phyloP scores from a whole-genome alignment of 148 eudicot genomes.

The Spergularia marina region DNA sequence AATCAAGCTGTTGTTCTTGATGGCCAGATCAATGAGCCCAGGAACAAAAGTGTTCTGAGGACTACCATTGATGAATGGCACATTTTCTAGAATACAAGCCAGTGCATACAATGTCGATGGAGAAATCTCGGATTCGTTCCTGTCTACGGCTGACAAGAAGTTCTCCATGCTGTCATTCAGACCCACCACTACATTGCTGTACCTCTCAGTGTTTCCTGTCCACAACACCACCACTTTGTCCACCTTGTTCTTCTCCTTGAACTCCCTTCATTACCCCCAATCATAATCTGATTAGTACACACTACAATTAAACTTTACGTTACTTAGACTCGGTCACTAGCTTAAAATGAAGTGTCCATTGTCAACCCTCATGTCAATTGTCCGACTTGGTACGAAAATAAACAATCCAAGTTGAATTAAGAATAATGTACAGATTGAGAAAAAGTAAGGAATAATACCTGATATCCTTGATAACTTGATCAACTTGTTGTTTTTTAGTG shows the following conservation, averaged over 20 bases:
- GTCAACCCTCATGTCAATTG: not conserved
- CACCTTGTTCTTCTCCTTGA: constrained; percentile 87
- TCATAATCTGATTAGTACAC: not conserved
- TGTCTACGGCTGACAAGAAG: constrained; percentile 71
- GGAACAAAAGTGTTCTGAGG: constrained; percentile 99
- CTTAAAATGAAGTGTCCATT: not conserved
- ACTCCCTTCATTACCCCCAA: constrained; percentile 51
- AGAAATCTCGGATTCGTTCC: constrained; percentile 85
- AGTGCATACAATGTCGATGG: constrained; percentile 86
- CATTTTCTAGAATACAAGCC: constrained; percentile 81
- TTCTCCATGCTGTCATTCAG: constrained; percentile 83
- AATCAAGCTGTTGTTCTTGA: constrained; percentile 74
- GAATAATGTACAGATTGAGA: not conserved
- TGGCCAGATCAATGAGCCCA: constrained; percentile 87
- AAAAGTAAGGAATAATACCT: constrained; percentile 37
- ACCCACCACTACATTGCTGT: constrained; percentile 83
- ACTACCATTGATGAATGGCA: constrained; percentile 96
- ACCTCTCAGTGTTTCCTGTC: constrained; percentile 98
- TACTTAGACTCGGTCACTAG: not conserved
- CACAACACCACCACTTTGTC: constrained; percentile 94
- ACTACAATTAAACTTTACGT: not conserved
- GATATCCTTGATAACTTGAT: constrained; percentile 81
- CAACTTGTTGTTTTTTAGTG: constrained; percentile 79
- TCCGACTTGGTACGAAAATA: not conserved
- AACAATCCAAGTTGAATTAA: not conserved